phyloP scores from a whole-genome alignment of 2,329 filamentous ascomycete species.

The Fusarium concolor region DNA sequence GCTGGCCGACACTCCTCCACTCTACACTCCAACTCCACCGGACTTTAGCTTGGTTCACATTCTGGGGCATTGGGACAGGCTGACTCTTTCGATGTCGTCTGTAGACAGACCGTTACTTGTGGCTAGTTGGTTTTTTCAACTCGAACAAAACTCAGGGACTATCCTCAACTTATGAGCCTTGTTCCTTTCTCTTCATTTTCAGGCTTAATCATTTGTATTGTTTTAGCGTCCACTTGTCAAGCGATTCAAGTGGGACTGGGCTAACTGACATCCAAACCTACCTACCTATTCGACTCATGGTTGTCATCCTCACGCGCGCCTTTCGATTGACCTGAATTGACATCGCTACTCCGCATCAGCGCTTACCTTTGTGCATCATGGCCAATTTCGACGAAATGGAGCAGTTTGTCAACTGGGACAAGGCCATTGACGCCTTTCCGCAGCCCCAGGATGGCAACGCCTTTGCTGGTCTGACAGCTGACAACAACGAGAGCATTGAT shows the following conservation, averaged over 20 bases:
- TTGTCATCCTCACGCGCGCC: conserved; percentile 38
- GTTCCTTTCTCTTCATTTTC: conserved; percentile 22
- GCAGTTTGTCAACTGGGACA: conserved; percentile 73
- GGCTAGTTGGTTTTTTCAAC: conserved; percentile 17
- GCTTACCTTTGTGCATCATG: conserved; percentile 44
- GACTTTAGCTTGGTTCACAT: conserved; percentile 14
- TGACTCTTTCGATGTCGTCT: conserved; percentile 33
- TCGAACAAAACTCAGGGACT: conserved; percentile 45
- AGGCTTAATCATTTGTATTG: conserved; percentile 9
- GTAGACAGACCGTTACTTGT: conserved; percentile 22
- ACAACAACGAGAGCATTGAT: conserved; percentile 58
- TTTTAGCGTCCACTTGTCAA: conserved; percentile 19
- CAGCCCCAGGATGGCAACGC: conserved; percentile 48
- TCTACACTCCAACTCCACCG: conserved; percentile 32
- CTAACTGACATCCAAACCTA: conserved; percentile 8
- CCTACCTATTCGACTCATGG: conserved; percentile 14
- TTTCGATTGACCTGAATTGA: conserved; percentile 39
- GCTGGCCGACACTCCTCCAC: conserved; percentile 30
- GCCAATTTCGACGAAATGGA: conserved; percentile 65
- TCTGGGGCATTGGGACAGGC: conserved; percentile 25
- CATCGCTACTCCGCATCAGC: conserved; percentile 27
- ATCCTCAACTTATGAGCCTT: conserved; percentile 24
- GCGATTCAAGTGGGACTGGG: conserved; percentile 27
- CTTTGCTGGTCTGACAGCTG: conserved; percentile 52
- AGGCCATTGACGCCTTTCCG: conserved; percentile 56